Evolutionary conservation across 192 early-diverging fungal genomes (phyloP).

Genomic region (Umbelopsis ramanniana): DNA sequence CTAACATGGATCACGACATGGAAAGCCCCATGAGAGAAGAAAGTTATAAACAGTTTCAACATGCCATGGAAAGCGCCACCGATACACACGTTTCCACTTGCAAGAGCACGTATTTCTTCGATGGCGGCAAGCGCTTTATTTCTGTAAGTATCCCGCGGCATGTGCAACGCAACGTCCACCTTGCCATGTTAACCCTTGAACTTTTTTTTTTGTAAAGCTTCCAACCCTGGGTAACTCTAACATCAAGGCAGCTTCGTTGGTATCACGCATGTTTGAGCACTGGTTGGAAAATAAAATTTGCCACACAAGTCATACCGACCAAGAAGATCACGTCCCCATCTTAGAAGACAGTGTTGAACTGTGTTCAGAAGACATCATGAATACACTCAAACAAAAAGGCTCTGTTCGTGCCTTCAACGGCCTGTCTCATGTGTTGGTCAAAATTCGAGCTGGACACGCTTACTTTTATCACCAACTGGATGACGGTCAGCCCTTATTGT

Average conservation of each 20-base stretch:
- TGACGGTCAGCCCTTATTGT: constrained; percentile 30
- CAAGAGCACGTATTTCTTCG: constrained; percentile 44
- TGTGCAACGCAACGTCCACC: background rate
- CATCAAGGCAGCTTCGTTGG: constrained; percentile 37
- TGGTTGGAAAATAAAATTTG: constrained; percentile 43
- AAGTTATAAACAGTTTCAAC: constrained; percentile 7
- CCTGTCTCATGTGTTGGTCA: constrained; percentile 29
- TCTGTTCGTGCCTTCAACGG: constrained; percentile 35
- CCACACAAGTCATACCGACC: constrained; percentile 1
- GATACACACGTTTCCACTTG: constrained; percentile 30
- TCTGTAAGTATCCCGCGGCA: constrained; percentile 33
- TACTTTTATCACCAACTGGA: constrained; percentile 40
- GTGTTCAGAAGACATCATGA: constrained; percentile 41
- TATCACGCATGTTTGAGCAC: constrained; percentile 44
- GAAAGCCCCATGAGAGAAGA: constrained; percentile 1
- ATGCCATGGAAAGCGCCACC: constrained; percentile 25
- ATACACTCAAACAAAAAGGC: constrained; percentile 31
- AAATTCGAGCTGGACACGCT: constrained; percentile 44
- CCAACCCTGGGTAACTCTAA: constrained; percentile 40
- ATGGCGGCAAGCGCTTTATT: constrained; percentile 44
- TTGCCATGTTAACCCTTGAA: too few species aligned
- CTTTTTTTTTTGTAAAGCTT: too few species aligned
- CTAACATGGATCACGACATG: background rate
- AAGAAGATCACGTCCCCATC: constrained; percentile 38
- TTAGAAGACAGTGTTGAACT: constrained; percentile 44